Percentiles rank a stretch among this genome's conserved stretches.
Evolutionary conservation across 2,329 filamentous ascomycete genomes (phyloP).

Genomic region (Ramichloridium luteum): DNA sequence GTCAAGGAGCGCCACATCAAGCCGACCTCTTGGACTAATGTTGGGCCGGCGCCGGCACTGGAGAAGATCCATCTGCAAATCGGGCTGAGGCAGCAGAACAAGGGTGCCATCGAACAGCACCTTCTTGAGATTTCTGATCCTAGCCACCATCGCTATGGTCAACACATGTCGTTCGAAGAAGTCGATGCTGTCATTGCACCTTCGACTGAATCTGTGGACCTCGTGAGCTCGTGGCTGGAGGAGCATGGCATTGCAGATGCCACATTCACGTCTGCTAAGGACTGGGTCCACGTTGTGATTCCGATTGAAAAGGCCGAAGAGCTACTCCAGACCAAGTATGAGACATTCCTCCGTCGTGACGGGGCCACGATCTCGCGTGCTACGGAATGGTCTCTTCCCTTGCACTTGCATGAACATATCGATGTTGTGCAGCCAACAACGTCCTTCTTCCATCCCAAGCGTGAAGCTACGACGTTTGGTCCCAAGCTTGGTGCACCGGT

Average conservation of each 20-base stretch:
- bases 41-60: slow-evolving; percentile 35
- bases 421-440: slow-evolving; percentile 50
- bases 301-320: slow-evolving; percentile 41
- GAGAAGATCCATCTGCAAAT: slow-evolving; percentile 45
- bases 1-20: slow-evolving; percentile 46
- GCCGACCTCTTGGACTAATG: slow-evolving; percentile 39
- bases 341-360: slow-evolving; percentile 40
- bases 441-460: slow-evolving; percentile 40
- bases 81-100: slow-evolving; percentile 45
- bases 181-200: slow-evolving; percentile 44
- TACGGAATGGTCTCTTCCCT: slow-evolving; percentile 46
- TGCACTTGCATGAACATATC: slow-evolving; percentile 45
- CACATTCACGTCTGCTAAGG: slow-evolving; percentile 41
- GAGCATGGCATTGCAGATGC: slow-evolving; percentile 39
- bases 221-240: slow-evolving; percentile 45
- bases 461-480: slow-evolving; percentile 8
- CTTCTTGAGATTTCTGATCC: slow-evolving; percentile 44
- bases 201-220: slow-evolving; percentile 37
- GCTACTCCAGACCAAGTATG: slow-evolving; percentile 42
- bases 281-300: slow-evolving; percentile 45
- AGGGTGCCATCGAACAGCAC: slow-evolving; percentile 44
- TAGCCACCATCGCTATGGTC: slow-evolving; percentile 41
- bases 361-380: slow-evolving; percentile 42
- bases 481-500: slow-evolving; percentile 2
- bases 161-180: slow-evolving; percentile 39